These are phyloP conservation scores for Senna siamea DNA, from an alignment of 306 rosid genomes.

Conservation along the genomic window DNA sequence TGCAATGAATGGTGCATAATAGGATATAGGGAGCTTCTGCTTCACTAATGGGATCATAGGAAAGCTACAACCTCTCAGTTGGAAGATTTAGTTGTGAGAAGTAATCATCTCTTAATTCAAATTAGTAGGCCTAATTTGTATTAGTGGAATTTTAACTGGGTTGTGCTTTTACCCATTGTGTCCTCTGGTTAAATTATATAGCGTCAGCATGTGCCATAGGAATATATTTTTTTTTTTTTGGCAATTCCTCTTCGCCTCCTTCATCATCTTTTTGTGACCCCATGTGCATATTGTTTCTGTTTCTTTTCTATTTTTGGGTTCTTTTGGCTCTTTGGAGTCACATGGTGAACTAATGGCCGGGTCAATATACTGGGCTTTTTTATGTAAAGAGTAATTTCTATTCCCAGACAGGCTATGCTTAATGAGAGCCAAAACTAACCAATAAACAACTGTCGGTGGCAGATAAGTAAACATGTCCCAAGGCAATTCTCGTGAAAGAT, in stretches of 20 bases:
- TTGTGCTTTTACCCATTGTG: constrained; percentile 44
- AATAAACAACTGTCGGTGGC: not conserved
- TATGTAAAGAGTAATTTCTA: constrained; percentile 24
- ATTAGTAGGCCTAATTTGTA: constrained; percentile 44
- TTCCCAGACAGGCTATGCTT: constrained; percentile 16
- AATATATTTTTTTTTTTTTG: constrained; percentile 11
- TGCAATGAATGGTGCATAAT: constrained; percentile 70
- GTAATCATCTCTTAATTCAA: constrained; percentile 31
- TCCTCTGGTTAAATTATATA: constrained; percentile 40
- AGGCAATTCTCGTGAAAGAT: too few relatives aligned
- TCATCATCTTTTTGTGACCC: constrained; percentile 19
- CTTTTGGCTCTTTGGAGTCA: constrained; percentile 24
- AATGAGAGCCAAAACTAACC: constrained; percentile 21
- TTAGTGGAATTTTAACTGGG: constrained; percentile 48
- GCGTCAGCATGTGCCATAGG: constrained; percentile 48
- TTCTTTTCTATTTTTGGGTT: not conserved
- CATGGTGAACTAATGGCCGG: constrained; percentile 31
- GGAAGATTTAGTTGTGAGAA: constrained; percentile 34
- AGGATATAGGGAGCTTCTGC: constrained; percentile 39
- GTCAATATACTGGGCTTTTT: constrained; percentile 17
- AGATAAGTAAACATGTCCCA: too few relatives aligned
- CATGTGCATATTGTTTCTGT: constrained; percentile 39
- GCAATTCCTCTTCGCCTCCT: constrained; percentile 17
- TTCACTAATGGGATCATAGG: constrained; percentile 45
- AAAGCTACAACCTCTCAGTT: constrained; percentile 42